Conservation (phyloP, 352 stramenopile genomes). For the Phytopythium kandeliae region DNA sequence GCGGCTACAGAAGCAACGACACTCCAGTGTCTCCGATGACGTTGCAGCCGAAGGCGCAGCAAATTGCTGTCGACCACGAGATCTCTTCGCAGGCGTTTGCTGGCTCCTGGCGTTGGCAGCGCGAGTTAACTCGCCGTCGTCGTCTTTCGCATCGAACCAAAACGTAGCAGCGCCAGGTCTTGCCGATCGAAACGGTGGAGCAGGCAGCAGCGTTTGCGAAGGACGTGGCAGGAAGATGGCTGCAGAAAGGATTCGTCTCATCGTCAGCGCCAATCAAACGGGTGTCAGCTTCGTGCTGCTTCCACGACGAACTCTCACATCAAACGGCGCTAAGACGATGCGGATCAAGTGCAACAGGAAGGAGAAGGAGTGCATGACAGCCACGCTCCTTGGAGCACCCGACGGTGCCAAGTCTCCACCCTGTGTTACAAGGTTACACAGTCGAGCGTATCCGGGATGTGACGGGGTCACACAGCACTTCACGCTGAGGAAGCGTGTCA, state of each 20-base stretch:
- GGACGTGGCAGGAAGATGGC: not conserved
- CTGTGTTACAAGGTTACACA: too few species aligned
- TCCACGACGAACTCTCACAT: conserved; percentile 12
- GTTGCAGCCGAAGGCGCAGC: not conserved
- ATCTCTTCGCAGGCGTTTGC: not conserved
- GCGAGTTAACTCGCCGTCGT: conserved; percentile 3
- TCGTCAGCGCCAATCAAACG: conserved; percentile 20
- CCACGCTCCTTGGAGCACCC: conserved; percentile 18
- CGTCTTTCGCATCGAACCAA: conserved; percentile 11
- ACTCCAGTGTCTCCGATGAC: conserved; percentile 3
- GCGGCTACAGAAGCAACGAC: conserved; percentile 3
- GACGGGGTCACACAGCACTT: too few species aligned
- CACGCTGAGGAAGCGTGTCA: too few species aligned
- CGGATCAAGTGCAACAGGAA: conserved; percentile 19
- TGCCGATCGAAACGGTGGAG: not conserved
- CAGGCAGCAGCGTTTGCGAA: conserved; percentile 3
- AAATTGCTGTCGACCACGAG: not conserved
- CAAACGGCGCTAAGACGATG: conserved; percentile 12
- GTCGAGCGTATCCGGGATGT: too few species aligned
- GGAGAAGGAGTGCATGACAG: conserved; percentile 22
- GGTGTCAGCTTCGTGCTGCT: conserved; percentile 22
- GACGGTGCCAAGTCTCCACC: conserved; percentile 18
- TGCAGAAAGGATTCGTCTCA: conserved; percentile 7
- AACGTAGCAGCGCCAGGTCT: conserved; percentile 12
- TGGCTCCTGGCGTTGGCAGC: conserved; percentile 2